Conservation (phyloP, 75 land plant genomes). For the Pinus albicaulis region DNA sequence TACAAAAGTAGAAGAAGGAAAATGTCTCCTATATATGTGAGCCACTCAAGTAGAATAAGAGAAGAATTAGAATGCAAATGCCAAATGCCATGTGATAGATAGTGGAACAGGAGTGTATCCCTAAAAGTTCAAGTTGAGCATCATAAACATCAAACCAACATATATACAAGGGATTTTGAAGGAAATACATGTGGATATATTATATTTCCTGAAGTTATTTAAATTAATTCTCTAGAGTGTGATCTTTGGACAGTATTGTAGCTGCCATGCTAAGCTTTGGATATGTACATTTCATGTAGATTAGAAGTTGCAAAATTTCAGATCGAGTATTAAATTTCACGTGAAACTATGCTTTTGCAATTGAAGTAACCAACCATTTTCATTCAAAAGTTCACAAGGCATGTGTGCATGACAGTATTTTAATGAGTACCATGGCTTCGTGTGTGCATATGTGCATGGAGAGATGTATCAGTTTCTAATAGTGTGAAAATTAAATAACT, state of each 20-base stretch:
- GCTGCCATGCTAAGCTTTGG: background rate
- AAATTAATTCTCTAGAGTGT: background rate
- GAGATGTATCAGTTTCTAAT: background rate
- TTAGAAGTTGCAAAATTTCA: background rate
- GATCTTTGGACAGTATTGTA: background rate
- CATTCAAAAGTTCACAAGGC: background rate
- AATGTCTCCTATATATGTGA: no score
- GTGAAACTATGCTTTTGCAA: background rate
- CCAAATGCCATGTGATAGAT: no score
- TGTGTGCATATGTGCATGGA: background rate
- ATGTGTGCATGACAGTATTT: no score
- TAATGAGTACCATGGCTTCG: no score
- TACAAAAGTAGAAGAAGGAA: no score
- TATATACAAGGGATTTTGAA: constrained; percentile 2
- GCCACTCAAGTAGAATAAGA: no score
- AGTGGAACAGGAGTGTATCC: no score
- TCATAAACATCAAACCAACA: background rate
- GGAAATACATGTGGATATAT: background rate
- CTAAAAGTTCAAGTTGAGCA: background rate
- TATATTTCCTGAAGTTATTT: background rate
- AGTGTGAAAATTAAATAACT: constrained; percentile 15
- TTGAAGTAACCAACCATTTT: background rate
- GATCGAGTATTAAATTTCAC: background rate
- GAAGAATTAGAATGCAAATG: no score
- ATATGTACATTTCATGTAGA: background rate